Conservation (phyloP, 2,329 filamentous ascomycete genomes). For the Clonostachys chloroleuca region DNA sequence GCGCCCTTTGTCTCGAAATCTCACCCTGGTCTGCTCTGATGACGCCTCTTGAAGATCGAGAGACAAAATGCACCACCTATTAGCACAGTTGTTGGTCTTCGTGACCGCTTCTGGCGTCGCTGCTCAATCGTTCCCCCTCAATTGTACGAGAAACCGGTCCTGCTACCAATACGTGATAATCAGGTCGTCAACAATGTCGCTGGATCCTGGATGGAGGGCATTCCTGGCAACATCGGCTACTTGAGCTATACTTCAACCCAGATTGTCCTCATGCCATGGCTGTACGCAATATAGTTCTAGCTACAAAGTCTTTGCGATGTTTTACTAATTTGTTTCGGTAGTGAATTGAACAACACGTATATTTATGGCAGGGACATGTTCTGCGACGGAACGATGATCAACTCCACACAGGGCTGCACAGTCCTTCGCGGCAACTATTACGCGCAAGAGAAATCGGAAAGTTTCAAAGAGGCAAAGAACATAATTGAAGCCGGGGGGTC, state of each 20-base stretch:
- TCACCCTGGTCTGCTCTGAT: too few species aligned
- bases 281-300: conserved; percentile 10
- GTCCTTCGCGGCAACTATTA: conserved; percentile 12
- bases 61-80: too few species aligned
- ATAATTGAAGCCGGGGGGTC: conserved; percentile 11
- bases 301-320: too few species aligned
- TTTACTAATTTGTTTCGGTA: conserved; percentile 6
- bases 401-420: conserved; percentile 18
- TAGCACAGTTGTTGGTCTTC: too few species aligned
- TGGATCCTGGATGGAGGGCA: conserved; percentile 18
- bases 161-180: conserved; percentile 5
- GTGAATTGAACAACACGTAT: conserved; percentile 27
- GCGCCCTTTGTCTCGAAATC: too few species aligned
- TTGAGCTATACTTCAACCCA: conserved; percentile 10
- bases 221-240: conserved; percentile 14
- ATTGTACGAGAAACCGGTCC: neutral
- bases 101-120: too few species aligned
- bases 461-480: conserved; percentile 2
- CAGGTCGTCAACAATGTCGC: conserved; percentile 12
- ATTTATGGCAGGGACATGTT: conserved; percentile 19
- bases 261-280: conserved; percentile 21
- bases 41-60: too few species aligned
- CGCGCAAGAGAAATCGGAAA: conserved; percentile 7
- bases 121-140: too few species aligned
- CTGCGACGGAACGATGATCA: conserved; percentile 17